Evolutionary conservation across 768 basidiomycete genomes (phyloP).

Genomic region (Boletus vinaceobasis): DNA sequence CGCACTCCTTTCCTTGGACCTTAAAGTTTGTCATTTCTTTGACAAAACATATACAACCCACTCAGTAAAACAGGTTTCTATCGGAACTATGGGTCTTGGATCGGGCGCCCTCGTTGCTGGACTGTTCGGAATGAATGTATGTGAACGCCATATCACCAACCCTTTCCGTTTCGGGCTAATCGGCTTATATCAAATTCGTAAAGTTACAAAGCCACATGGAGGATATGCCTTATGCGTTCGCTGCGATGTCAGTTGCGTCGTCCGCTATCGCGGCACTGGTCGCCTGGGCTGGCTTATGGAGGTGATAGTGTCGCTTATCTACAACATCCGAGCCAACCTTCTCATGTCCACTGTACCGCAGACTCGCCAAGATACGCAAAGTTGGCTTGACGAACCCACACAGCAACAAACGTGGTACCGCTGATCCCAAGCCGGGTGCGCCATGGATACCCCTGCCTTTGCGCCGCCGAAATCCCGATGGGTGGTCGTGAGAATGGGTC

Average conservation of each 20-base stretch:
- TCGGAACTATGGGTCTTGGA: constrained; percentile 90
- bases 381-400: constrained; percentile 38
- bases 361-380: constrained; percentile 46
- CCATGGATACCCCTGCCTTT: constrained; percentile 40
- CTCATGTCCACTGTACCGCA: constrained; percentile 14
- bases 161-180: constrained; percentile 25
- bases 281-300: constrained; percentile 64
- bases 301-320: constrained; percentile 33
- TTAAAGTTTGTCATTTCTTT: constrained; percentile 55
- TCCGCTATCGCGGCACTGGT: constrained; percentile 57
- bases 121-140: constrained; percentile 94
- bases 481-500: constrained; percentile 35
- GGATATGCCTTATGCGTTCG: constrained; percentile 69
- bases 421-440: constrained; percentile 15
- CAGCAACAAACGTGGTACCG: constrained; percentile 7
- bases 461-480: constrained; percentile 37
- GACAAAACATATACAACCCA: not conserved
- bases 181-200: constrained; percentile 18
- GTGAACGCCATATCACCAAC: constrained; percentile 29
- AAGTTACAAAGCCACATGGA: constrained; percentile 79
- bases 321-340: constrained; percentile 6
- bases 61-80: constrained; percentile 64
- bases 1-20: constrained; percentile 82
- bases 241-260: constrained; percentile 57
- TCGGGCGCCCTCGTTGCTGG: constrained; percentile 88